Conservation (phyloP, 371 early-diverging fungal species). For the Cladochytrium tenue region DNA sequence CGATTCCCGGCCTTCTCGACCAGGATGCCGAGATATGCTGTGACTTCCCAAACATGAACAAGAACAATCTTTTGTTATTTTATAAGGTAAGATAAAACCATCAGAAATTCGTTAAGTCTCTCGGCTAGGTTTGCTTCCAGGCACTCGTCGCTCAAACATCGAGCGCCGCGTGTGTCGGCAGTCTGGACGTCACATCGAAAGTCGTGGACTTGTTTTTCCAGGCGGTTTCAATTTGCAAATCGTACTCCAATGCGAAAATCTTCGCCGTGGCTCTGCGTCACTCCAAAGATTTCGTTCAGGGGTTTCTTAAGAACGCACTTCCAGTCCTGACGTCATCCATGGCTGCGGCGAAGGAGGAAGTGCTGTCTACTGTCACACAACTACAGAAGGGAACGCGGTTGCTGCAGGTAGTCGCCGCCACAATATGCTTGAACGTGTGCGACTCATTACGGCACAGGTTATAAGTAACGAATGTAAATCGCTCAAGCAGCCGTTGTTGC, state of each 20-base stretch:
- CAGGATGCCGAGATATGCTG: slow-evolving; percentile 10
- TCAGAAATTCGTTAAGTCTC: not conserved
- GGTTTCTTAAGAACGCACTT: slow-evolving; percentile 10
- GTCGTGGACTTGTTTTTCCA: slow-evolving; percentile 3
- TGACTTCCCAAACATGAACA: slow-evolving; percentile 17
- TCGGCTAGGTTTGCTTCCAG: not conserved
- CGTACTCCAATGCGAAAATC: not conserved
- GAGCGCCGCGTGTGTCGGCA: not conserved
- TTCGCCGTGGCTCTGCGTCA: slow-evolving; percentile 1
- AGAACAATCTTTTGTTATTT: slow-evolving; percentile 10
- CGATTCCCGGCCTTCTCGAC: slow-evolving; percentile 5
- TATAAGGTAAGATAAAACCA: slow-evolving; percentile 10
- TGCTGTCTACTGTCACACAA: not conserved
- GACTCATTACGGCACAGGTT: not conserved
- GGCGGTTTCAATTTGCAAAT: slow-evolving; percentile 10
- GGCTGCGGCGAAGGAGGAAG: not conserved
- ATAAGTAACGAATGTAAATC: slow-evolving; percentile 17
- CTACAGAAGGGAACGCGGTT: slow-evolving; percentile 19
- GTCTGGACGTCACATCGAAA: not conserved
- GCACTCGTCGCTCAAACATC: not conserved
- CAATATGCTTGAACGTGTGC: not conserved
- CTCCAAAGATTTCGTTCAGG: slow-evolving; percentile 14
- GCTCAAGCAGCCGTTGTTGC: slow-evolving; percentile 1
- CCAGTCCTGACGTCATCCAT: slow-evolving; percentile 1
- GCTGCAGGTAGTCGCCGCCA: slow-evolving; percentile 10